Percentiles rank a stretch among this genome's conserved stretches.
phyloP scores from a whole-genome alignment of 2,329 filamentous ascomycete genomes.

The Plectosphaerella sp. region DNA sequence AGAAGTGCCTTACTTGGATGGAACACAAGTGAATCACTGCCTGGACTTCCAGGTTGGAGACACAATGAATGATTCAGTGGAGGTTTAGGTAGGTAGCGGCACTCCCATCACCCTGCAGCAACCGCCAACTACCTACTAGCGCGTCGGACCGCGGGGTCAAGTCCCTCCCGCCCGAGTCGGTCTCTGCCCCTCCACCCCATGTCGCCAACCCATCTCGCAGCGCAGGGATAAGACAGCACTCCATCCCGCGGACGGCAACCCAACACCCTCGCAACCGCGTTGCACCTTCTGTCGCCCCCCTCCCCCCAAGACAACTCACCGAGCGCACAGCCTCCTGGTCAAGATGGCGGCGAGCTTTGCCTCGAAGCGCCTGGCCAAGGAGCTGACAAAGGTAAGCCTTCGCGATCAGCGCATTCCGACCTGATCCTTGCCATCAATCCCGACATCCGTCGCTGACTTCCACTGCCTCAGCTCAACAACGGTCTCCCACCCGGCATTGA shows the following conservation, averaged over 20 bases:
- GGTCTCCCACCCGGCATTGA: slow-evolving; percentile 66
- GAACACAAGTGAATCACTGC: no score
- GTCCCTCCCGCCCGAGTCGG: no score
- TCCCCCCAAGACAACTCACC: background rate
- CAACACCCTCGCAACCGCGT: background rate
- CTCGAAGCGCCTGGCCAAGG: slow-evolving; percentile 55
- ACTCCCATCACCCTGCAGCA: no score
- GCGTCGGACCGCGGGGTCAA: no score
- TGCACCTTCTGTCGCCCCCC: no score
- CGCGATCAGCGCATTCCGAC: background rate
- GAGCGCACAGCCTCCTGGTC: background rate
- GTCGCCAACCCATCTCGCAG: background rate
- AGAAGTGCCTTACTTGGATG: no score
- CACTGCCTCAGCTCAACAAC: slow-evolving; percentile 23
- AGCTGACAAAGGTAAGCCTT: slow-evolving; percentile 47
- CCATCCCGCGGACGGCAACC: background rate
- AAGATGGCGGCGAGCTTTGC: slow-evolving; percentile 41
- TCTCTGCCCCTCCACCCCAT: background rate
- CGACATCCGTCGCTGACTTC: slow-evolving; percentile 3
- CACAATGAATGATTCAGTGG: no score
- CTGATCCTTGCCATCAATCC: background rate
- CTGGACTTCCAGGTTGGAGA: no score
- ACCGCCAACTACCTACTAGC: no score
- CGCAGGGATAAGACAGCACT: background rate
- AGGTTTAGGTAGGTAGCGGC: no score